Percentiles rank a stretch among this genome's conserved stretches.
These are phyloP conservation scores for Puya raimondii DNA, from an alignment of 176 grass and related monocot genomes.

Conservation along the genomic window DNA sequence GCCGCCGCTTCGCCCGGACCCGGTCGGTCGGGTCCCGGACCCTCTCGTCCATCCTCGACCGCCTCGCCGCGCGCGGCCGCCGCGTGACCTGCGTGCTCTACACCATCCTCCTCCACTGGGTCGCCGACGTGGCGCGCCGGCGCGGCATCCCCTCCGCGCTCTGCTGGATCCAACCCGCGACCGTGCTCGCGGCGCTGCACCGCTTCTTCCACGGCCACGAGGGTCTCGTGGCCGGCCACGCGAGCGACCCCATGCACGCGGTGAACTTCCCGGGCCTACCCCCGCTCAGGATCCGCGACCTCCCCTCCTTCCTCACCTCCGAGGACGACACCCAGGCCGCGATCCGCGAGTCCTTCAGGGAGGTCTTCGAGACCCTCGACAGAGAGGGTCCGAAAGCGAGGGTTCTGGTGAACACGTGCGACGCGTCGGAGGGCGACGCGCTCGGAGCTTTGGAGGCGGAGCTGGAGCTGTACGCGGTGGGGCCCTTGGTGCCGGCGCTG, in stretches of 20 bases:
- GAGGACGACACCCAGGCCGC: slow-evolving; percentile 23
- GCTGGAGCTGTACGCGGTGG: slow-evolving; percentile 35
- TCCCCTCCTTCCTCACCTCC: slow-evolving; percentile 41
- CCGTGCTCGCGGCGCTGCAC: slow-evolving; percentile 43
- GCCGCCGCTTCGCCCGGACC: slow-evolving; percentile 7
- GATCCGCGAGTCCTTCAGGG: slow-evolving; percentile 12
- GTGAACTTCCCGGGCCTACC: slow-evolving; percentile 37
- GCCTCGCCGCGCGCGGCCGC: slow-evolving; percentile 16
- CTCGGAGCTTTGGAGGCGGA: slow-evolving; percentile 20
- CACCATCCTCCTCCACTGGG: slow-evolving; percentile 46
- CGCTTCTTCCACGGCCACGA: slow-evolving; percentile 48
- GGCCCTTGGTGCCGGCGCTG: slow-evolving; percentile 46
- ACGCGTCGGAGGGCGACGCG: slow-evolving; percentile 40
- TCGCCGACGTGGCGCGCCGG: slow-evolving; percentile 23
- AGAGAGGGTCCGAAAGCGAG: slow-evolving; percentile 14
- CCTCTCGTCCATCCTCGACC: slow-evolving; percentile 19
- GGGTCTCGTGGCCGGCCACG: slow-evolving; percentile 11
- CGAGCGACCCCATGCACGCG: slow-evolving; percentile 15
- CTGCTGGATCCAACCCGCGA: slow-evolving; percentile 58
- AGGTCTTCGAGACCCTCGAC: slow-evolving; percentile 25
- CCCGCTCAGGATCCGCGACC: slow-evolving; percentile 33
- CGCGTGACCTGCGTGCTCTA: slow-evolving; percentile 39
- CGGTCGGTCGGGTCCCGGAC: background rate
- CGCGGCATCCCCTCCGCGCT: slow-evolving; percentile 26
- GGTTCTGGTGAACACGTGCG: slow-evolving; percentile 61